phyloP scores from a whole-genome alignment of 108 stramenopile genomes.

The Nannochloropsis gaditana region DNA sequence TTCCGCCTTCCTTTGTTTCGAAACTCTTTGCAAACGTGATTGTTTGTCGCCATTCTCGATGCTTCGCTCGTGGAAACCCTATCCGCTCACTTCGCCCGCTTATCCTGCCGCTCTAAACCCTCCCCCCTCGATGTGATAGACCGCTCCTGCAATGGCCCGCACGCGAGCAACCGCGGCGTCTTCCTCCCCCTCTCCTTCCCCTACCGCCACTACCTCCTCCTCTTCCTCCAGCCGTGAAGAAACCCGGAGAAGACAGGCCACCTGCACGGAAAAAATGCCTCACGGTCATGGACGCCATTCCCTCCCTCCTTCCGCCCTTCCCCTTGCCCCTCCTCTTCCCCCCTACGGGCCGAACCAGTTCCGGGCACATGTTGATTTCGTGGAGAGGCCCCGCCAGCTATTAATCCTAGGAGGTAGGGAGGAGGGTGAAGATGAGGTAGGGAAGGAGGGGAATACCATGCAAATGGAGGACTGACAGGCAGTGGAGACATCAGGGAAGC shows the following conservation, averaged over 20 bases:
- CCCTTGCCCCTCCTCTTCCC: neutral
- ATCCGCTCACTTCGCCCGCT: no score
- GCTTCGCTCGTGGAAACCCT: no score
- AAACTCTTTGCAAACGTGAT: no score
- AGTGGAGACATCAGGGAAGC: neutral
- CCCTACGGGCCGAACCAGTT: conserved; percentile 25
- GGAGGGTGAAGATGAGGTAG: no score
- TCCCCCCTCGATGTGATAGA: no score
- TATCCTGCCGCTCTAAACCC: no score
- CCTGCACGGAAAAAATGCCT: neutral
- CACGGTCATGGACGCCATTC: neutral
- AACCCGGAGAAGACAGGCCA: neutral
- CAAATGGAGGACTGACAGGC: no score
- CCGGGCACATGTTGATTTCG: conserved; percentile 27
- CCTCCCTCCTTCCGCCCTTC: neutral
- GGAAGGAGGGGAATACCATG: no score
- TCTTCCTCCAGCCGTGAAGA: neutral
- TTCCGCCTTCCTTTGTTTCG: no score
- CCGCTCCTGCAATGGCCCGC: no score
- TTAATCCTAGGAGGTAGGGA: conserved; percentile 34
- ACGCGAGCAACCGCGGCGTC: neutral
- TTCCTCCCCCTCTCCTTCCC: neutral
- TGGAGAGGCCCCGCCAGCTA: conserved; percentile 43
- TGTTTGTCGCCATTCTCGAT: no score
- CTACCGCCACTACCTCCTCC: neutral